A percentile compares a stretch with the other conserved stretches of the same genome.
Conservation (phyloP, 2,329 filamentous ascomycete genomes). For the Fusarium humuli region DNA sequence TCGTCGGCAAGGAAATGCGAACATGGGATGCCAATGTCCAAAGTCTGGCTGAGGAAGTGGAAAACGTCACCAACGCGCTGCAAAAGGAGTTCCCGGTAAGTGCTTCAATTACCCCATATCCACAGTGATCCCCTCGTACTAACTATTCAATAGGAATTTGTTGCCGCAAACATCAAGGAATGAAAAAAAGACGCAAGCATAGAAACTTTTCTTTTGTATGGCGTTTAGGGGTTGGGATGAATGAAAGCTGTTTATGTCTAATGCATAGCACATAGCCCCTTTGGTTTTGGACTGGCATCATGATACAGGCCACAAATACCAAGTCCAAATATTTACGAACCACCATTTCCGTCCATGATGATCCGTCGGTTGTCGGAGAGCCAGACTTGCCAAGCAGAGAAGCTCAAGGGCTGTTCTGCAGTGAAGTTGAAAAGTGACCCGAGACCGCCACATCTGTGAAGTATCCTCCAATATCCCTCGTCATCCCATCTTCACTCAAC, state of each 20-base stretch:
- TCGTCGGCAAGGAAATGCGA: slow-evolving; percentile 77
- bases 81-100: slow-evolving; percentile 81
- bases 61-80: slow-evolving; percentile 84
- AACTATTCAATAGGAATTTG: slow-evolving; percentile 61
- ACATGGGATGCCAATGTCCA: slow-evolving; percentile 93
- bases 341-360: neutral
- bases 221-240: slow-evolving; percentile 40
- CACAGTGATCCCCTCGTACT: slow-evolving; percentile 5
- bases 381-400: neutral
- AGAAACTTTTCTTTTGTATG: slow-evolving; percentile 38
- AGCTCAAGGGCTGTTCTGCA: neutral
- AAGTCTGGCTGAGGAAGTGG: slow-evolving; percentile 87
- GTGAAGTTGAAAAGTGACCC: slow-evolving; percentile 3
- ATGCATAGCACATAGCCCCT: slow-evolving; percentile 36
- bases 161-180: slow-evolving; percentile 63
- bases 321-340: slow-evolving; percentile 59
- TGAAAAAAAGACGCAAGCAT: slow-evolving; percentile 32
- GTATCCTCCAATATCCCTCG: neutral
- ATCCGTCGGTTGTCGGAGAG: neutral
- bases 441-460: slow-evolving; percentile 3
- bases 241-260: slow-evolving; percentile 29
- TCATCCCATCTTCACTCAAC: neutral
- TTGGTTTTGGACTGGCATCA: slow-evolving; percentile 33
- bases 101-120: slow-evolving; percentile 9
- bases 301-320: slow-evolving; percentile 26